Conservation (phyloP, 1,284 basidiomycete species). For the Fomitopsis pinicola region DNA sequence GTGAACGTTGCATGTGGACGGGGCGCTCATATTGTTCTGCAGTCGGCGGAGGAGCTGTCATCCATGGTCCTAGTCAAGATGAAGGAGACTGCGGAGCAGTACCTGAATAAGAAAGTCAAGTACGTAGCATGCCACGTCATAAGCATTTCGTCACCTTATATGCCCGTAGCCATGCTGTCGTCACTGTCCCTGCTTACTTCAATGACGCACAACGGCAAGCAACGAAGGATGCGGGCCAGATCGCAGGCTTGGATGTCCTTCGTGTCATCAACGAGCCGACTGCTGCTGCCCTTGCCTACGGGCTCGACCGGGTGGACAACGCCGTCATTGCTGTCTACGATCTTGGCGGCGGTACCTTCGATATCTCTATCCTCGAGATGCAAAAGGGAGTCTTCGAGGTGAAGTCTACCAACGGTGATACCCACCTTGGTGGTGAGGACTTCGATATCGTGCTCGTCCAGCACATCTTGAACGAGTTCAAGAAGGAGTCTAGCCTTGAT, state of each 20-base stretch:
- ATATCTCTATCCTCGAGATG: slow-evolving; percentile 99
- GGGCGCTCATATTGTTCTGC: slow-evolving; percentile 1
- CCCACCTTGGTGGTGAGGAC: slow-evolving; percentile 98
- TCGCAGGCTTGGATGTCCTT: slow-evolving; percentile 95
- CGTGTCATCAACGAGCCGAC: slow-evolving; percentile 99
- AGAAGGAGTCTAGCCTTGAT: slow-evolving; percentile 87
- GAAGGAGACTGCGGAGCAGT: slow-evolving; percentile 93
- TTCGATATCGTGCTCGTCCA: slow-evolving; percentile 93
- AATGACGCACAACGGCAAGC: slow-evolving; percentile 99
- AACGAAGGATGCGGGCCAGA: slow-evolving; percentile 96
- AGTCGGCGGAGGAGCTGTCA: slow-evolving; percentile 81
- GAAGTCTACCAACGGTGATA: slow-evolving; percentile 99
- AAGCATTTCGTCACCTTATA: not conserved
- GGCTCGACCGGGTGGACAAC: slow-evolving; percentile 81
- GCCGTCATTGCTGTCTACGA: slow-evolving; percentile 96
- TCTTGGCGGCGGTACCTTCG: slow-evolving; percentile 97
- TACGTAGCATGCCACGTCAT: slow-evolving; percentile 40
- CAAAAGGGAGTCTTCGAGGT: slow-evolving; percentile 99
- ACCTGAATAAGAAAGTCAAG: slow-evolving; percentile 91
- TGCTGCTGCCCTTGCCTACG: slow-evolving; percentile 96
- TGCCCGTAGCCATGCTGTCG: slow-evolving; percentile 63
- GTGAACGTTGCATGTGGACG: not conserved
- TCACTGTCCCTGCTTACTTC: slow-evolving; percentile 98
- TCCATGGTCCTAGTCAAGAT: slow-evolving; percentile 91
- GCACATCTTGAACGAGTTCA: slow-evolving; percentile 87